Conservation (phyloP, 306 rosid genomes). For the Gillenia trifoliata region DNA sequence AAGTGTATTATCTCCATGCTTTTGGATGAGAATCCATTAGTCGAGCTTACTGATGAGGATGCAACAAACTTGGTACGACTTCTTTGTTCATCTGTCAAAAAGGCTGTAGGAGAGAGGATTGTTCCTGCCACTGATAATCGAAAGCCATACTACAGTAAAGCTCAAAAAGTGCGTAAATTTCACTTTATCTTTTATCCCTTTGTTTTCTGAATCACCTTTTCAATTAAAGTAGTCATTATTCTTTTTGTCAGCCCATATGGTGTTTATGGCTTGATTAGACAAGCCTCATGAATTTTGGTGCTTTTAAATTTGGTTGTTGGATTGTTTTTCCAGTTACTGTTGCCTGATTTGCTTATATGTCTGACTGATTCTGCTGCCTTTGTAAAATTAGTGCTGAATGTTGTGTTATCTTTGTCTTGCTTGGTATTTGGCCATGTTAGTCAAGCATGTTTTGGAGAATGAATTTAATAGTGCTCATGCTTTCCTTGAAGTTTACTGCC, state of each 20-base stretch:
- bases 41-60: conserved; percentile 81
- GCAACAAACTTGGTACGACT: conserved; percentile 93
- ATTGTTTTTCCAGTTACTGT: background rate
- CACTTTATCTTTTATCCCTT: conserved; percentile 12
- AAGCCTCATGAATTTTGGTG: background rate
- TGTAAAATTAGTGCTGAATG: background rate
- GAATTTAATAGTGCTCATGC: background rate
- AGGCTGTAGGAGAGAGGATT: conserved; percentile 96
- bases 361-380: background rate
- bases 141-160: conserved; percentile 76
- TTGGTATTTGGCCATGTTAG: background rate
- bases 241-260: background rate
- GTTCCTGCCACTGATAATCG: conserved; percentile 81
- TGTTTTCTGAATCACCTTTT: too few species aligned
- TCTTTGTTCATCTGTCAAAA: conserved; percentile 83
- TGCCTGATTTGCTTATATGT: conserved; percentile 4
- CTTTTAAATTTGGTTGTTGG: background rate
- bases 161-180: conserved; percentile 69
- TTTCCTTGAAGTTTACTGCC: conserved; percentile 16
- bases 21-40: conserved; percentile 65
- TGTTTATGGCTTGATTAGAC: background rate
- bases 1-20: conserved; percentile 86
- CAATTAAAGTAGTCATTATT: background rate
- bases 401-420: conserved; percentile 2
- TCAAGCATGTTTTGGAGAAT: background rate